Evolutionary conservation across 768 basidiomycete genomes (phyloP).

Genomic region (Mycena filopes): DNA sequence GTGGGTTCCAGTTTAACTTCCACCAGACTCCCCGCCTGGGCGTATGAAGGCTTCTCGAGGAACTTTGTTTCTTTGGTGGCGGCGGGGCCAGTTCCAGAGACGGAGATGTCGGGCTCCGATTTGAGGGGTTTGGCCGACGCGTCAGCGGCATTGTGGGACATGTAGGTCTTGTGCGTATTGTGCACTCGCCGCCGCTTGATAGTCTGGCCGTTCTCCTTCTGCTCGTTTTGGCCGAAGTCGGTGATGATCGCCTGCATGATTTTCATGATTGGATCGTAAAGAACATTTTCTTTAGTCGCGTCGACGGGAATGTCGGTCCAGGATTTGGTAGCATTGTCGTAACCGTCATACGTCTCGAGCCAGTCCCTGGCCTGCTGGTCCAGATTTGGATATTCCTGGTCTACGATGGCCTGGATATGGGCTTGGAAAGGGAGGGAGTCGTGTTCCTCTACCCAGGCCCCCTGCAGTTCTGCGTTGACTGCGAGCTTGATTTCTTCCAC

Average conservation of each 20-base stretch:
- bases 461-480: neutral
- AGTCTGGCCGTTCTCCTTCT: neutral
- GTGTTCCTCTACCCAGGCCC: constrained; percentile 4
- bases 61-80: neutral
- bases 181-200: neutral
- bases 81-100: constrained; percentile 18
- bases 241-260: neutral
- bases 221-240: neutral
- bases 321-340: neutral
- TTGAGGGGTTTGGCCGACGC: neutral
- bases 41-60: neutral
- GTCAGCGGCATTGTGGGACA: neutral
- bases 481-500: neutral
- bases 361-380: neutral
- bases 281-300: neutral
- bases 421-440: neutral
- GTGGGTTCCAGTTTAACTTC: constrained; percentile 24
- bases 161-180: neutral
- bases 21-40: neutral
- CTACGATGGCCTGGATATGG: neutral
- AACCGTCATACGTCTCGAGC: neutral
- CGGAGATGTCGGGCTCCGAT: constrained; percentile 15
- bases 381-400: neutral
- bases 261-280: neutral
- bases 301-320: neutral